Base-by-base conservation (phyloP, 1,139 yeast genomes). In the Chernovozyma sophiae-reginae region DNA sequence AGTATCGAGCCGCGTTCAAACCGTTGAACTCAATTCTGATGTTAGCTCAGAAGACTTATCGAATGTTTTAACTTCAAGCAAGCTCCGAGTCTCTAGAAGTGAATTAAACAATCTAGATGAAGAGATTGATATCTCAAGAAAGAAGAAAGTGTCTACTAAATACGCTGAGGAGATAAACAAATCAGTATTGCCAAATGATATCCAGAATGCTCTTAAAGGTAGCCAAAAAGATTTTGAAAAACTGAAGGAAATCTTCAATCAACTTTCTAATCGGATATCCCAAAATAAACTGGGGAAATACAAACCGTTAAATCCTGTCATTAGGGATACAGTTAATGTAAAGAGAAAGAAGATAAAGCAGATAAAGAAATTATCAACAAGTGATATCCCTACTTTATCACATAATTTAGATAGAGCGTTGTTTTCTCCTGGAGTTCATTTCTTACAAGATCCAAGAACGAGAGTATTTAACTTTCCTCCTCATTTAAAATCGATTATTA, bases 341-440 rank as follows among this genome's bases (percentile, higher is more conserved):
- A 22, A 13, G n/a, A 23, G n/a, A 7, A n/a, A n/a, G 6, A 7
- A 31, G 3, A n/a, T 34, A 6, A 14, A 22, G 3, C 37, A 35
- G 20, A 30, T 25, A 5, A 33, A 32, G 22, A 30, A 31, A 4
- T 23, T 63, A 10, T 53, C 60, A n/a, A 43, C 43, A 5, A 45
- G 45, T 3, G 49, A 58, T 14, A 56, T 70, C 14, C 72, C 75
- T 1, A 52, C 49, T 19, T 61, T 89, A 31, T 74, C 80, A 2
- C 86, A 84, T 50, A 74, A 73, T 38, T 66, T 90, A 22, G 82
- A 83, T 30, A 62, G 82, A 27, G 86, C 83, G 0, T 60, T 90
- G 13, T 84, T 83, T 52, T 79, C 83, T 14, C 96, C 96, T 0
- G 95, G 95, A 0, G 81, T 87, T 2, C 96, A 90, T 49, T 81